Base-by-base conservation (phyloP, 2,329 filamentous ascomycete species). In the Hypomyces rosellus region DNA sequence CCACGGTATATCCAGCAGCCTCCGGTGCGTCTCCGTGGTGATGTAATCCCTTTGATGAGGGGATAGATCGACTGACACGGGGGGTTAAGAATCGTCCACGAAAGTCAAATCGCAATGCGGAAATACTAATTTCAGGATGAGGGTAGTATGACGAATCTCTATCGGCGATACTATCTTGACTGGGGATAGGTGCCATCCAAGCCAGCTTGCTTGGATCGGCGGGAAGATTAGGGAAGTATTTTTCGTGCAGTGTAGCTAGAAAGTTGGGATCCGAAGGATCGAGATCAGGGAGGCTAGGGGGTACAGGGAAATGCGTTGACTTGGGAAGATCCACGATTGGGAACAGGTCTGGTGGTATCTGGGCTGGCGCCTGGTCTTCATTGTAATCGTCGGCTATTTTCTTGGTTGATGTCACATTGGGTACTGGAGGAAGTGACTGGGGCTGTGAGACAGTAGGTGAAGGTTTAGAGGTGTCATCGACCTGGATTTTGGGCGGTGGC, bases 11-110 rank as follows among this genome's bases (percentile, higher is more conserved):
- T 0, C 93, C 93, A 0, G 93, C 93, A 1, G 91, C 89, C 67
- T 95, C 89, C 14, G 93, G 93, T 1, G 92, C 91, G 52, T 91
- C 83, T 55, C 87, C 90, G 66, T 99, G 93, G 67, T 99, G 92
- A 67, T 99, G 93, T 13, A 99, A 77, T 0, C 93, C 93, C 53
- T 85, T 81, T 12, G 82, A 84, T 1, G 82, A 81, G 5, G 92
- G 88, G 22, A 97, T 83, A 2, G 80, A 74, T 49, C 90, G 78
- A 22, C 89, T 84, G 34, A 82, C 78, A 45, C 82, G 77, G 0
- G 93, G 93, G 0, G 92, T 82, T 12, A 99, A 76, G 3, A 99
- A 76, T 0, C 78, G 77, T 54, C 92, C 93, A 46, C 77, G 80
- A 65, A 99, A 95, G 65, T 91, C 86, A 74, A 97, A 99, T 50